Conservation (phyloP, 2,329 filamentous ascomycete species). For the Pseudogymnoascus sp. region DNA sequence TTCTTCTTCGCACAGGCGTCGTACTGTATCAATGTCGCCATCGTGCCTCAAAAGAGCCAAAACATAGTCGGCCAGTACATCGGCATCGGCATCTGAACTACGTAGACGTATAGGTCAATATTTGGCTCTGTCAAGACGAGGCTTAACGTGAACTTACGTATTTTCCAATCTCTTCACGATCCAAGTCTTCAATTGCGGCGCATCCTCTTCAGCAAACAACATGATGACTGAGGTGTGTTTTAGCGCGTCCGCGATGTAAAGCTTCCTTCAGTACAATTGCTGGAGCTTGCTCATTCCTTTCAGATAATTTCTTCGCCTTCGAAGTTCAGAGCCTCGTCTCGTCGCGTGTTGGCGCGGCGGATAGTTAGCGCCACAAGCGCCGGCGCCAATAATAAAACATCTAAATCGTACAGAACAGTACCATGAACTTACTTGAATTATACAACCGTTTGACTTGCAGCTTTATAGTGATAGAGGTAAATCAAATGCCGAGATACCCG, state of each 20-base stretch:
- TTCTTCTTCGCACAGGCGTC: conserved; percentile 60
- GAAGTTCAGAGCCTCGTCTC: not conserved
- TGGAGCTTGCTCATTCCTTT: not conserved
- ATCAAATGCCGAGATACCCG: not conserved
- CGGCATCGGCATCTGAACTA: conserved; percentile 71
- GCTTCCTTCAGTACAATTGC: not conserved
- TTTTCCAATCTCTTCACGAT: conserved; percentile 69
- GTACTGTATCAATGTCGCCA: conserved; percentile 54
- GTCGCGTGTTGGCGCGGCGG: conserved; percentile 6
- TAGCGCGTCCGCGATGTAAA: not conserved
- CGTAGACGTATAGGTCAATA: conserved; percentile 7
- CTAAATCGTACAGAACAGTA: not conserved
- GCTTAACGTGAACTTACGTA: conserved; percentile 45
- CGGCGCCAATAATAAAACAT: not conserved
- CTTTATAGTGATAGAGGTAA: not conserved
- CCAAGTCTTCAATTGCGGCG: conserved; percentile 62
- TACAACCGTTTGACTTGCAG: not conserved
- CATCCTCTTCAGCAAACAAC: conserved; percentile 56
- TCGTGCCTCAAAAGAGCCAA: conserved; percentile 67
- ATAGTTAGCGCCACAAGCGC: conserved; percentile 5
- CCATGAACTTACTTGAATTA: not conserved
- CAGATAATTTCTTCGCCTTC: conserved; percentile 5
- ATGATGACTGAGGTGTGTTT: conserved; percentile 32
- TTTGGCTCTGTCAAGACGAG: conserved; percentile 11
- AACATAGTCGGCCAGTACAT: conserved; percentile 80